Evolutionary conservation across 495 filamentous ascomycete species (phyloP).

Genomic region (Geoglossum glabrum): DNA sequence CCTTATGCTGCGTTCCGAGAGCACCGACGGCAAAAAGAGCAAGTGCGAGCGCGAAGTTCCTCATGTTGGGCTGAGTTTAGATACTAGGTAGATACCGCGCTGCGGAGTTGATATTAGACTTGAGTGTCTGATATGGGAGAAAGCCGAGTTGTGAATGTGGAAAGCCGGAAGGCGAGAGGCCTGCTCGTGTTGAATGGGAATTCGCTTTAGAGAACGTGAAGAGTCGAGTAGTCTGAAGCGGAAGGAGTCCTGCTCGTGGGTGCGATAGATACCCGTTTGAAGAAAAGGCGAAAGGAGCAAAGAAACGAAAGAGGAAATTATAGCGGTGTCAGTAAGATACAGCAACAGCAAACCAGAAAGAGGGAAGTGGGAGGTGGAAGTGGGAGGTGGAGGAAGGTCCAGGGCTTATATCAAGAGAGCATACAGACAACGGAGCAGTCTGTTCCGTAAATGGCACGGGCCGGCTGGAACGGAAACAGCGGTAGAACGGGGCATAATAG

Average conservation of each 20-base stretch:
- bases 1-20: not conserved
- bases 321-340: slow-evolving; percentile 10
- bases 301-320: not conserved
- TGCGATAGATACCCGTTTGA: too few species aligned
- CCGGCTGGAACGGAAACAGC: not conserved
- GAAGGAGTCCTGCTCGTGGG: not conserved
- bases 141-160: not conserved
- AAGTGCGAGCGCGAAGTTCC: not conserved
- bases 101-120: not conserved
- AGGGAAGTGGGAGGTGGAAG: not conserved
- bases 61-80: not conserved
- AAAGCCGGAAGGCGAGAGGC: not conserved
- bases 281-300: not conserved
- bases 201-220: not conserved
- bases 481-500: not conserved
- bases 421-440: too few species aligned
- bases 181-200: not conserved
- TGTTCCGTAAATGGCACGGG: not conserved
- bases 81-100: not conserved
- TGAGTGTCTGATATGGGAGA: not conserved
- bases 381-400: not conserved
- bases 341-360: not conserved
- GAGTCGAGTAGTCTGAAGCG: not conserved
- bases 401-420: not conserved
- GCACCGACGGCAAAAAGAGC: not conserved